Evolutionary conservation across 768 basidiomycete genomes (phyloP), one percentile per base, ranked within the genome.

Genomic region (Hygrocybe punicea): DNA sequence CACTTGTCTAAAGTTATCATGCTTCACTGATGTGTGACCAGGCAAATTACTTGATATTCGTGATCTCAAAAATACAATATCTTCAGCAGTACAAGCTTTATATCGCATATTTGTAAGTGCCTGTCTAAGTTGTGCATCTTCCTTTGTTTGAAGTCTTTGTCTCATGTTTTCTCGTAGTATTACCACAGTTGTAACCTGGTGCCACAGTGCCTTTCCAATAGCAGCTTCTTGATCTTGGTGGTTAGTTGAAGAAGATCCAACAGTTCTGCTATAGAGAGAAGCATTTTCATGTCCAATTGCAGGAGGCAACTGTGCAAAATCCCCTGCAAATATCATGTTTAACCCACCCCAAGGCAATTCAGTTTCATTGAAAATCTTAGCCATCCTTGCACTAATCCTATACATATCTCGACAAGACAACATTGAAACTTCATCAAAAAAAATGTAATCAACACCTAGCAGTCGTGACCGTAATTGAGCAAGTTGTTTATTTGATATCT

Each of bases 91-190:
- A 56, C 75, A 78, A 8, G 64, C 55, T 25, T 59, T 62, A 56
- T 71, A 76, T 17, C 70, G 51, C 69, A 74, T 65, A 39, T 72
- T 69, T 16, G 62, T 63, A 3, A 73, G 49, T 4, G 64, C 63
- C 14, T 51, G 65, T 23, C 73, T 29, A 1, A 75, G 63, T 40
- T 62, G 59, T 1, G 39, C 51, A 63, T 78, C 76, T 1, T 63
- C 53, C 3, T n/a, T 7, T 11, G 64, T 58, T 51, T 69, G 58
- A 9, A 14, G 13, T 25, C 29, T 62, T 51, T 72, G 69, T 3
- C 65, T 23, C 72, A 73, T 74, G 52, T 73, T 76, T 51, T 74
- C 21, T 21, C 6, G 29, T 29, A 29, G 29, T 29, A 29, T 29
- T 29, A 29, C 29, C 29, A 29, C 29, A 29, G 29, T 29, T 61